A percentile compares a stretch with the other conserved stretches of the same genome.
phyloP scores from a whole-genome alignment of 768 basidiomycete genomes.

The Podaxis carcinomalis region DNA sequence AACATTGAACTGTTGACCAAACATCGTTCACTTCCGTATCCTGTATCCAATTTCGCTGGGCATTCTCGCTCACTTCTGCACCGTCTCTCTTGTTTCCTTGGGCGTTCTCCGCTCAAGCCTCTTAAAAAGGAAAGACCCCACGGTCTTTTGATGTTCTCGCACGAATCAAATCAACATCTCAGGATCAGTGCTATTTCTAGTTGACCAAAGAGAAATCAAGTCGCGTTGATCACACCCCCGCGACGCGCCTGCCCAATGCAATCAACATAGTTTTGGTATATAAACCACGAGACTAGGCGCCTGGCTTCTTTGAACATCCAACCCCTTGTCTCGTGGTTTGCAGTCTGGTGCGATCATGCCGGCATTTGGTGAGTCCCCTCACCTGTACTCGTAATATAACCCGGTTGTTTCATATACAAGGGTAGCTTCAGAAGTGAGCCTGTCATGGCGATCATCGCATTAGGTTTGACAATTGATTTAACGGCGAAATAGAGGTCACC shows the following conservation, averaged over 20 bases:
- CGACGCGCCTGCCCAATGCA: background rate
- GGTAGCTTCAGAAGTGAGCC: background rate
- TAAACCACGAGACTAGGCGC: background rate
- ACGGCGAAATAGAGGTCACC: background rate
- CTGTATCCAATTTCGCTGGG: too few species aligned
- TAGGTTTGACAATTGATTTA: background rate
- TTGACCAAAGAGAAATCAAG: slow-evolving; percentile 13
- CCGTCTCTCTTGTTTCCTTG: too few species aligned
- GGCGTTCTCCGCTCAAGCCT: too few species aligned
- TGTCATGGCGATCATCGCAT: background rate
- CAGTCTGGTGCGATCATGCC: background rate
- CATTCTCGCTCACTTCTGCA: too few species aligned
- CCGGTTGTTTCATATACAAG: background rate
- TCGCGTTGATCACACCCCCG: background rate
- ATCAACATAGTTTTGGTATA: background rate
- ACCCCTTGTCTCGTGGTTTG: too few species aligned
- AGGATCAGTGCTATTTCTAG: too few species aligned
- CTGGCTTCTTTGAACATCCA: too few species aligned
- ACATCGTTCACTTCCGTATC: too few species aligned
- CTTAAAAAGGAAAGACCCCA: too few species aligned
- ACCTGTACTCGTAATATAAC: background rate
- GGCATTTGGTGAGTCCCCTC: background rate
- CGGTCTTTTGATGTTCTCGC: too few species aligned
- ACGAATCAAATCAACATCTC: too few species aligned
- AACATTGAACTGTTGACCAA: too few species aligned